Evolutionary conservation across 768 basidiomycete genomes (phyloP).

Genomic region (Amanita phalloides): DNA sequence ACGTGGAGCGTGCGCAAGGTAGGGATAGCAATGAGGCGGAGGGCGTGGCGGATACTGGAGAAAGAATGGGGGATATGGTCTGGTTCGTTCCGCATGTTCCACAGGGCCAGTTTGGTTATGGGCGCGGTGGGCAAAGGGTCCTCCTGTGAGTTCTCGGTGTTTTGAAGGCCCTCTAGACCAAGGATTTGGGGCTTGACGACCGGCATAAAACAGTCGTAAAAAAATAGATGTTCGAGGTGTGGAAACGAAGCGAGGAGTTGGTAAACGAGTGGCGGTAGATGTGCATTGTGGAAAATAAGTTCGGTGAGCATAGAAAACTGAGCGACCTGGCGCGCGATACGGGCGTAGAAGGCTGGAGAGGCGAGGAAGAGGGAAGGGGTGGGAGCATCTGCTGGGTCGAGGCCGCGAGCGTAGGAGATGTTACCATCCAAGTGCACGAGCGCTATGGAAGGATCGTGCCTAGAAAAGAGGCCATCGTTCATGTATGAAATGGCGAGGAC

Average conservation of each 20-base stretch:
- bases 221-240: constrained; percentile 22
- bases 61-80: background rate
- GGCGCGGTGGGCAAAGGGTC: constrained; percentile 14
- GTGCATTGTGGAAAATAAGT: constrained; percentile 24
- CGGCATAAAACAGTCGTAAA: constrained; percentile 30
- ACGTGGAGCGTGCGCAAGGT: constrained; percentile 30
- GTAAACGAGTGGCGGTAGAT: constrained; percentile 25
- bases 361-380: background rate
- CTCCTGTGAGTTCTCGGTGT: no score
- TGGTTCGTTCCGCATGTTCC: constrained; percentile 21
- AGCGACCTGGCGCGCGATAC: background rate
- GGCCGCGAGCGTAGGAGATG: background rate
- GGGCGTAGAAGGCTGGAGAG: background rate
- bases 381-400: background rate
- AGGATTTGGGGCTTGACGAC: constrained; percentile 7
- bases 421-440: background rate
- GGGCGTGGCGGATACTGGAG: constrained; percentile 8
- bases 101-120: constrained; percentile 30
- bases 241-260: constrained; percentile 25
- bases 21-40: constrained; percentile 23
- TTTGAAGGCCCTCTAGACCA: constrained; percentile 3
- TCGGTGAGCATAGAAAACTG: constrained; percentile 24
- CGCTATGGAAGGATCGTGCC: background rate
- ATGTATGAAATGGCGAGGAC: background rate
- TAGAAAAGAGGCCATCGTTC: background rate